Base-by-base conservation (phyloP, 1,284 basidiomycete species). In the Ceratobasidium sp. region DNA sequence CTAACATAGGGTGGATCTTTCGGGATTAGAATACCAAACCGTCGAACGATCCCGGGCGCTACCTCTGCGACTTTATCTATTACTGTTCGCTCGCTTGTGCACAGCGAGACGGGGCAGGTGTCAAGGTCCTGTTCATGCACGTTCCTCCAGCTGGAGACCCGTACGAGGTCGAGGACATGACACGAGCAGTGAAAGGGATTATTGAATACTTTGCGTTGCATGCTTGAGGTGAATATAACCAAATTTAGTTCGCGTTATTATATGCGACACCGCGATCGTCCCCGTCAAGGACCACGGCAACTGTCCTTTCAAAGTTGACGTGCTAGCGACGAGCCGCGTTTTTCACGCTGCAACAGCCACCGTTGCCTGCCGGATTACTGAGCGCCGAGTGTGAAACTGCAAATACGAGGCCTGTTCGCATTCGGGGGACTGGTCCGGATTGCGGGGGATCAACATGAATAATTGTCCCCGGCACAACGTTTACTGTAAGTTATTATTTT, bases 31-130 rank as follows among this genome's bases (percentile, higher is more conserved):
- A 88, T 80, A 86, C 90, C n/a, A 87, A 88, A 77, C 85, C 87
- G 26, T 92, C 91, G 1, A 86, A 89, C 84, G 91, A 92, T 77
- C 89, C 91, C 23, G 91, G 91, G 0, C 90, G 89, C 78, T 91
- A 89, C 79, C 82, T 92, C n/a, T 89, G 88, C 79, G 91, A 92
- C 81, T 92, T 90, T 80, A 86, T 89, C 74, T 91, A 90, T 79
- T 92, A 90, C 78, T 90, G 90, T 77, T 92, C 91, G 8, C 84
- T 92, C n/a, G 90, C 89, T 14, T 71, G 69, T 23, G 83, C 26
- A 83, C 84, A 67, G 86, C 87, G 73, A 87, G 89, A 77, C 86
- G 86, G 77, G 82, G 76, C 66, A 77, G 75, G 74, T 77, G 84
- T 85, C 5, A 86, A 87, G 77, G 89, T 92, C 58, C 81, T 92